Base-by-base conservation (phyloP, 495 filamentous ascomycete species). In the Xanthoparmelia taractica region DNA sequence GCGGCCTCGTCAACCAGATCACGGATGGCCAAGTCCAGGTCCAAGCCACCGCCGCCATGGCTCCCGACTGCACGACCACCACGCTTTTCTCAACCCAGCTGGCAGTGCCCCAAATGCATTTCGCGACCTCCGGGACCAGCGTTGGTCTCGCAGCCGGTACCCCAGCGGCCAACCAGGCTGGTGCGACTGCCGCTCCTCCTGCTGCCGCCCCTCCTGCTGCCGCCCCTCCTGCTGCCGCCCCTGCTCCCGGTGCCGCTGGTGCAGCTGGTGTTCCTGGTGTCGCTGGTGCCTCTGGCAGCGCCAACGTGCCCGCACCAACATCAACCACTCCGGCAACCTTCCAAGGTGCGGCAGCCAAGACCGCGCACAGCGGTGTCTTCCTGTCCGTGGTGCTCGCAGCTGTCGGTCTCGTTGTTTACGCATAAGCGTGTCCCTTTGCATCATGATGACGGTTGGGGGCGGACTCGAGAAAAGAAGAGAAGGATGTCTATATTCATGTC, bases 31-130 rank as follows among this genome's bases (percentile, higher is more conserved):
- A 66, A 38, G 17, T 59, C 48, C 65, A 65, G 50, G 63, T 58
- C 15, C 64, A 56, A 17, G 60, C 59, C 29, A 54, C 50, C 17
- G 20, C 25, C 7, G 37, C 33, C 23, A 61, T 79, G 76, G 69
- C 84, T 75, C 68, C 81, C 48, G 76, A 71, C 74, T 82, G 77
- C 71, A 81, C 77, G 77, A 79, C 76, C 67, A 81, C 80, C 57
- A 72, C 78, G 25, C 65, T 72, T 41, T 73, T 88, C 71, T 76
- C 73, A 76, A 90, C 86, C 63, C 74, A 74, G 66, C 71, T 88
- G 66, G 87, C 84, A 54, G 85, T 92, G 52, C 89, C 89, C n/a
- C 85, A 89, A 72, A 84, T 92, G 58, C 76, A 74, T 67, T 90
- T 92, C 79, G 81, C 80, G 52, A 91, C 87, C 52, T 70, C 66